Base-by-base conservation (phyloP, 2,329 filamentous ascomycete species). In the Chalara sp. region DNA sequence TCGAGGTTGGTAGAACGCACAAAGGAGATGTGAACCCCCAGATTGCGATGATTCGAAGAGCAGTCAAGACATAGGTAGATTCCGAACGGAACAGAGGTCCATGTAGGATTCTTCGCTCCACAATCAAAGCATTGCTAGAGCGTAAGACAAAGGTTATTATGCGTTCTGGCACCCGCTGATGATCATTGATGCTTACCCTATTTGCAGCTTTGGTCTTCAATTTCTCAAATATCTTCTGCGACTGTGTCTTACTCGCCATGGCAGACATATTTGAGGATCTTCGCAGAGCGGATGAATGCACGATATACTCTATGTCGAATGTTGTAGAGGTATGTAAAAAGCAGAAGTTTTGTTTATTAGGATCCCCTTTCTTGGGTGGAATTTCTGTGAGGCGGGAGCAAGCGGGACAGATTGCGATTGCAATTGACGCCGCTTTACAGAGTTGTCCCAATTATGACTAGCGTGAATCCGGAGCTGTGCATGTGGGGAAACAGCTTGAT, bases 1-100 rank as follows among this genome's bases (percentile, higher is more conserved):
- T 99, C 93, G 70, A 99, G 87, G 70, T 96, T 96, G 56, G 92
- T 97, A 55, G 92, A 97, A 65, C 93, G 87, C 64, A 99, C 93
- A 76, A 99, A 99, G 62, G 92, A 96, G 72, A 99, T 96, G 72
- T 99, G 93, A 54, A 97, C 92, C 70, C 93, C 93, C 64, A 99
- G 84, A 71, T 97, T 97, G 63, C 93, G 86, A 72, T 99, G 93
- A 70, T 96, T 90, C 51, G 92, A 87, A 41, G 92, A 96, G 75
- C 93, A 99, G 73, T 99, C 93, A 64, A 99, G 85, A 67, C 93
- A 99, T 28, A 99, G 83, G 69, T 97, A 99, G 69, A 99, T 97
- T 66, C 89, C 93, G 58, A 99, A 90, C 8, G 92, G 91, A 32
- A 96, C 91, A 6, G 92, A 97, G 6, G 91, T 95, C 93, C 93